Conservation (phyloP, 345 rosid species). For the Bretschneidera sinensis region DNA sequence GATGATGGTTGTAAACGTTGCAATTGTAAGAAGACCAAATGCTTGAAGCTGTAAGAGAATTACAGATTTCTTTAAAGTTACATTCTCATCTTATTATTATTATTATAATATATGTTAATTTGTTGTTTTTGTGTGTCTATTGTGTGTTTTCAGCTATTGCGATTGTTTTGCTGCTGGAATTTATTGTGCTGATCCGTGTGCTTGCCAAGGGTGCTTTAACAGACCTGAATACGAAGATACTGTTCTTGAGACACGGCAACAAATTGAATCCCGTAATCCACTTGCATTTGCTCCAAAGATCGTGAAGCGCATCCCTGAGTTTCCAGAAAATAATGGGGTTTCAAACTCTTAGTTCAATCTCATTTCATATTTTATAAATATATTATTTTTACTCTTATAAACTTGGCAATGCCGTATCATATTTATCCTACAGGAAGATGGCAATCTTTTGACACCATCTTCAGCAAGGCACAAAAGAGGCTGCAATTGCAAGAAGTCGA, state of each 20-base stretch:
- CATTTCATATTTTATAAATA: too few species aligned
- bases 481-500: slow-evolving; percentile 68
- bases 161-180: slow-evolving; percentile 68
- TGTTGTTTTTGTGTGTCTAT: neutral
- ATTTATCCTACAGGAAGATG: slow-evolving; percentile 36
- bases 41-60: slow-evolving; percentile 61
- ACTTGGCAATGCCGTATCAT: slow-evolving; percentile 9
- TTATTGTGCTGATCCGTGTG: slow-evolving; percentile 50
- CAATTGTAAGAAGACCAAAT: slow-evolving; percentile 53
- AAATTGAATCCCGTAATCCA: slow-evolving; percentile 58
- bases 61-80: neutral
- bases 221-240: slow-evolving; percentile 47
- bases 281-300: slow-evolving; percentile 63
- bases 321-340: slow-evolving; percentile 26
- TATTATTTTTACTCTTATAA: neutral
- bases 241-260: slow-evolving; percentile 50
- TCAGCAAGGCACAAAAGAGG: slow-evolving; percentile 58
- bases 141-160: slow-evolving; percentile 44
- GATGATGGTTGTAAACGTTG: slow-evolving; percentile 55
- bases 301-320: slow-evolving; percentile 22
- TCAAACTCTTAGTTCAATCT: neutral
- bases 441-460: slow-evolving; percentile 26
- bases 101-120: slow-evolving; percentile 5
- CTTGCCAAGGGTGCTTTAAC: slow-evolving; percentile 56
- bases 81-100: neutral